Base-by-base conservation (phyloP, 345 rosid species). In the Passiflora organensis region DNA sequence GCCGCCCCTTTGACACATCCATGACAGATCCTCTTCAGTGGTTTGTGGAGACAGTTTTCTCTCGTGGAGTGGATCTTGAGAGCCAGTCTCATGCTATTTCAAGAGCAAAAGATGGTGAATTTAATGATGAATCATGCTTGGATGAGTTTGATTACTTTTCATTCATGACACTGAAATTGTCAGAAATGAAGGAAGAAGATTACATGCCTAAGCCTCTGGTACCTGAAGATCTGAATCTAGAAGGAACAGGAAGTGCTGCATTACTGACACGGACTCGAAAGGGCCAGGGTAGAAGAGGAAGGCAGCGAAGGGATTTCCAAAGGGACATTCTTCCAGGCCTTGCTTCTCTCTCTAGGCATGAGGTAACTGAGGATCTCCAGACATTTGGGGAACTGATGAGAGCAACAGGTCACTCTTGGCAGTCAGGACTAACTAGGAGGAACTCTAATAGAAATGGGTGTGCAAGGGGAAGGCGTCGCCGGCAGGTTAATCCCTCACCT, bases 291-390 rank as follows among this genome's bases (percentile, higher is more conserved):
- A 80, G 95, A 76, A 80, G 99, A 71, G 99, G 96, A 57, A 84
- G 99, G 79, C 95, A 86, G 64, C 81, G 82, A 53, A 81, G 95
- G 78, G 98, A 91, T 70, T 91, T 91, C 80, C 96, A 86, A 70
- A 91, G 95, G 83, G 98, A 91, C 75, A 82, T 86, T 64, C 96
- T 91, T 70, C 96, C 96, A 1, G 95, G 98, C 39, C 91, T 91
- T 52, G 65, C 76, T 56, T 86, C 96, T 55, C 73, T 88, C 21
- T 86, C 98, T 1, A 84, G 91, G 75, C 91, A 81, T 1, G 96
- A 91, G 78, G 95, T 91, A 41, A 84, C 87, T 0, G 94, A 86
- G 72, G 98, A 91, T 76, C 77, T 91, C 71, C 98, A 91, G 69
- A 78, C 82, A 50, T 88, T 91, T 66, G 93, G 84, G 46, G 95